phyloP scores from a whole-genome alignment of 164 flowering plant genomes.

The Dillenia suffruticosa region DNA sequence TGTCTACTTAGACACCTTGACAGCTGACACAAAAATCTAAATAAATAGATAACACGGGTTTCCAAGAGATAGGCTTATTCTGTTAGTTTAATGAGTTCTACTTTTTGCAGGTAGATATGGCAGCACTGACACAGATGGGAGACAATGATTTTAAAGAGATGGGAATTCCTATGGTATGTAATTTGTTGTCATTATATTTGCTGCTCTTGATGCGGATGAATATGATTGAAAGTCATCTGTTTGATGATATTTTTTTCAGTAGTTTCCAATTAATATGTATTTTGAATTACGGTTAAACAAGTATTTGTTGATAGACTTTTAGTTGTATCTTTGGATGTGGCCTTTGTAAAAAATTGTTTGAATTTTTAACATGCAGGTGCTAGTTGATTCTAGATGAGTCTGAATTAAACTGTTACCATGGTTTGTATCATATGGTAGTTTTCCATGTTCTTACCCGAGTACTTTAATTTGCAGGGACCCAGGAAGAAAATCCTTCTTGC shows the following conservation, averaged over 20 bases:
- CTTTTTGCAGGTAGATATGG: conserved; percentile 65
- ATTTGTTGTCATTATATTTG: not conserved
- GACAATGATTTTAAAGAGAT: conserved; percentile 79
- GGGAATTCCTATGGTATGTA: conserved; percentile 82
- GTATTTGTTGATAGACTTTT: not conserved
- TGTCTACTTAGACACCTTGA: too few relatives aligned
- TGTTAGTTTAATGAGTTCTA: not conserved
- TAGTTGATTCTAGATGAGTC: too few relatives aligned
- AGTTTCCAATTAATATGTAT: too few relatives aligned
- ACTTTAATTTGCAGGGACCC: conserved; percentile 53
- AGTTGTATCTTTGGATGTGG: conserved; percentile 1
- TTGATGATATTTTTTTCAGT: too few relatives aligned
- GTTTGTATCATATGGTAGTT: too few relatives aligned
- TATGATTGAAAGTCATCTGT: not conserved
- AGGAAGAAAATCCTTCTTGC: conserved; percentile 76
- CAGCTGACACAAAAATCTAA: too few relatives aligned
- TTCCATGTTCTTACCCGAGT: not conserved
- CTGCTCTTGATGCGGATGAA: not conserved
- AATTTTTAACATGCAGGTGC: too few relatives aligned
- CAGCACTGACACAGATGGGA: conserved; percentile 80
- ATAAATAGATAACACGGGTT: too few relatives aligned
- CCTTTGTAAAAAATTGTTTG: not conserved
- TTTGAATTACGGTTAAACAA: not conserved
- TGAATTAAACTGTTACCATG: too few relatives aligned
- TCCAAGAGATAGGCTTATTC: not conserved